Conservation (phyloP, 331 rosid genomes). For the Arachis monticola region DNA sequence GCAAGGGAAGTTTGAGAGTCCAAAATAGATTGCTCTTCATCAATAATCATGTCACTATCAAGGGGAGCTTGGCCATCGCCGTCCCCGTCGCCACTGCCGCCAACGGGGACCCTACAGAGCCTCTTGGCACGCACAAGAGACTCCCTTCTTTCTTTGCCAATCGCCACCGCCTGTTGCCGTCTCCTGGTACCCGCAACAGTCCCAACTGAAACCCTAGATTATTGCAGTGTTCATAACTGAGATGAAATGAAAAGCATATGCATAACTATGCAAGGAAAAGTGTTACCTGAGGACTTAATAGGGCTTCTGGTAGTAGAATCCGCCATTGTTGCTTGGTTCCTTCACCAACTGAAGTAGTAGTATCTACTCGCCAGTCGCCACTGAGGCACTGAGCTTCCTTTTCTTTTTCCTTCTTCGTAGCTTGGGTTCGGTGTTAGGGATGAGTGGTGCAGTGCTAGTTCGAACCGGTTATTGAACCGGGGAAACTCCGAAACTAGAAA, state of each 20-base stretch:
- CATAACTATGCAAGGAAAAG: too few relatives aligned
- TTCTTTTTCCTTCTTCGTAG: too few relatives aligned
- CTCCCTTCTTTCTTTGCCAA: slow-evolving; percentile 86
- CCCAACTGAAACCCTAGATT: slow-evolving; percentile 55
- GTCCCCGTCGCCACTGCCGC: slow-evolving; percentile 43
- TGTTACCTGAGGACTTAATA: slow-evolving; percentile 74
- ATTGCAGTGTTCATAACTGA: too few relatives aligned
- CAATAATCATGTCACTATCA: slow-evolving; percentile 71
- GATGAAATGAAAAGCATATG: slow-evolving; percentile 13
- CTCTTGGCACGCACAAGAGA: slow-evolving; percentile 84
- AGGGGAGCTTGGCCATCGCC: slow-evolving; percentile 31
- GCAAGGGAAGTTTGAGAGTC: slow-evolving; percentile 80
- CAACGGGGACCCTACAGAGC: slow-evolving; percentile 70
- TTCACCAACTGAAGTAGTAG: too few relatives aligned
- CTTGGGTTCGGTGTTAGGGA: too few relatives aligned
- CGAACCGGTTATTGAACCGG: too few relatives aligned
- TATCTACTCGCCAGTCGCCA: too few relatives aligned
- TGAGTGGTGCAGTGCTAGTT: too few relatives aligned
- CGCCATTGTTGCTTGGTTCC: slow-evolving; percentile 53
- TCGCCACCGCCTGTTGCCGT: slow-evolving; percentile 69
- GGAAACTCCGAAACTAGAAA: too few relatives aligned
- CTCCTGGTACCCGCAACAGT: slow-evolving; percentile 70
- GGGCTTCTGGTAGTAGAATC: slow-evolving; percentile 71
- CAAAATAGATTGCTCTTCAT: slow-evolving; percentile 78
- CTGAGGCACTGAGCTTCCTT: too few relatives aligned